Evolutionary conservation across 2,329 filamentous ascomycete genomes (phyloP).

Genomic region (Scedosporium aurantiacum): DNA sequence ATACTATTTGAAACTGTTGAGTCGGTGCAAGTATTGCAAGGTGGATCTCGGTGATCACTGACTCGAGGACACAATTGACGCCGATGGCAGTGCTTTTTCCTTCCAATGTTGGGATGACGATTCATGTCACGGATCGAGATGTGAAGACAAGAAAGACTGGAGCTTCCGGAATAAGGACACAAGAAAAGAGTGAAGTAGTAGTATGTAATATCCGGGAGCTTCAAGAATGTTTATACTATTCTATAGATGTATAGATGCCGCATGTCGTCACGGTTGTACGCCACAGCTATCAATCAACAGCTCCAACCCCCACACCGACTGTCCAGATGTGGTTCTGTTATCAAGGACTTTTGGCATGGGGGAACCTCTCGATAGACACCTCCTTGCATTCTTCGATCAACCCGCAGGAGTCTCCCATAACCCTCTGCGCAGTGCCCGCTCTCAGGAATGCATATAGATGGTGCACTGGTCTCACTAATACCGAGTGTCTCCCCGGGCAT

Average conservation of each 20-base stretch:
- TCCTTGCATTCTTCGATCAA: not conserved
- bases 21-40: not conserved
- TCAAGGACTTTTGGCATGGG: not conserved
- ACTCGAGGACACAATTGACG: not conserved
- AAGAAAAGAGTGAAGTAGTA: not conserved
- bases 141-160: not conserved
- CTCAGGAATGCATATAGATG: too few species aligned
- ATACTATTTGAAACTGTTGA: not conserved
- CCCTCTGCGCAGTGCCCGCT: too few species aligned
- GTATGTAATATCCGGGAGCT: not conserved
- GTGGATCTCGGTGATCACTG: not conserved
- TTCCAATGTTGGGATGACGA: not conserved
- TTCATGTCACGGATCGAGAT: not conserved
- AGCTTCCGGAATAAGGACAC: not conserved
- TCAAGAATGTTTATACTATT: not conserved
- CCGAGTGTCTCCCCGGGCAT: too few species aligned
- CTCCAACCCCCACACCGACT: not conserved
- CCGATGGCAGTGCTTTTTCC: not conserved
- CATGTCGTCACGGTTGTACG: too few species aligned
- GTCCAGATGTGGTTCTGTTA: not conserved
- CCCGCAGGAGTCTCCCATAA: not conserved
- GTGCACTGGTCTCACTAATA: too few species aligned
- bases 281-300: too few species aligned
- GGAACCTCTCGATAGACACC: not conserved
- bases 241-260: too few species aligned